Conservation (phyloP, 495 filamentous ascomycete genomes). For the Penicillium tannophilum region DNA sequence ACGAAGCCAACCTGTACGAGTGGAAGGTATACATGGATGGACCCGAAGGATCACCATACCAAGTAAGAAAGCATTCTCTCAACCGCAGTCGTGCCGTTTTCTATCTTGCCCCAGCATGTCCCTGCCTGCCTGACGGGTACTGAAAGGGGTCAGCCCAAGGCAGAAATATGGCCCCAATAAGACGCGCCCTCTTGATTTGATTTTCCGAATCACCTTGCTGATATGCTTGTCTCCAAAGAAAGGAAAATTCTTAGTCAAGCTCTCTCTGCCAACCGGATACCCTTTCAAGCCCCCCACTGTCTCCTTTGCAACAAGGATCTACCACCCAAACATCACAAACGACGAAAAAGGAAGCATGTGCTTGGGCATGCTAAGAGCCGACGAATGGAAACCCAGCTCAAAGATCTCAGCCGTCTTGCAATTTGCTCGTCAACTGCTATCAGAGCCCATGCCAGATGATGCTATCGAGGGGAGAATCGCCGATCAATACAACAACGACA, state of each 20-base stretch:
- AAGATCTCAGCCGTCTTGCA: constrained; percentile 76
- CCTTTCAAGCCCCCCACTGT: constrained; percentile 92
- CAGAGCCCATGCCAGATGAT: constrained; percentile 92
- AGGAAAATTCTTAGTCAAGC: constrained; percentile 75
- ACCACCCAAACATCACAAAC: constrained; percentile 97
- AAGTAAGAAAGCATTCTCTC: constrained; percentile 46
- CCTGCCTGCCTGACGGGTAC: background rate
- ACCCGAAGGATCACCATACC: constrained; percentile 70
- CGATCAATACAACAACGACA: constrained; percentile 76
- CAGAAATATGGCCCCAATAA: background rate
- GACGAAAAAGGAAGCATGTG: constrained; percentile 93
- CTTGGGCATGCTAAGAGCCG: constrained; percentile 79
- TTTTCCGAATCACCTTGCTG: constrained; percentile 9
- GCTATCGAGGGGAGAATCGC: constrained; percentile 87
- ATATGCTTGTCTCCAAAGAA: constrained; percentile 46
- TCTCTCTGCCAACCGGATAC: constrained; percentile 82
- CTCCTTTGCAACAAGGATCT: constrained; percentile 91
- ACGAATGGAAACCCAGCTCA: constrained; percentile 93
- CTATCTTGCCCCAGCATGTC: background rate
- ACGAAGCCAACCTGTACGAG: constrained; percentile 75
- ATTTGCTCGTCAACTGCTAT: constrained; percentile 74
- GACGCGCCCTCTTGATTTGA: background rate
- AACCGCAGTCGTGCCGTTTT: background rate
- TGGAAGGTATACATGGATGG: constrained; percentile 83
- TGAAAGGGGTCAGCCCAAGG: background rate